Conservation (phyloP, 495 filamentous ascomycete species). For the Parmelia sp. region DNA sequence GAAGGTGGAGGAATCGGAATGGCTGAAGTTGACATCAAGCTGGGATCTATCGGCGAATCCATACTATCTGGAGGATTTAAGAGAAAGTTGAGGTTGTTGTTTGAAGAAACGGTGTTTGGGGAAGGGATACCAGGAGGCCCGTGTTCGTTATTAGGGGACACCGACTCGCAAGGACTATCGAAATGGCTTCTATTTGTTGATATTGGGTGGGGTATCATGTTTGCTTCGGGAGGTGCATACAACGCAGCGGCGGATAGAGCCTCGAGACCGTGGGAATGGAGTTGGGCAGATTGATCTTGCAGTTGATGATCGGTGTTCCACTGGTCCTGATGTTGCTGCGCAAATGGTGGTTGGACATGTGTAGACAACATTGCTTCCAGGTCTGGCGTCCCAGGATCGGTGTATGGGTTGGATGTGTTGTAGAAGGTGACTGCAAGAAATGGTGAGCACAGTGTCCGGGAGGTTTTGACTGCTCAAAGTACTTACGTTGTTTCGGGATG, state of each 20-base stretch:
- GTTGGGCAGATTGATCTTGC: conserved; percentile 23
- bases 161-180: neutral
- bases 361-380: conserved; percentile 33
- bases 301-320: conserved; percentile 30
- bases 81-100: conserved; percentile 50
- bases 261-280: conserved; percentile 48
- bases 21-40: conserved; percentile 31
- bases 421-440: conserved; percentile 52
- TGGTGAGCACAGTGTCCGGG: conserved; percentile 9
- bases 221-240: conserved; percentile 18
- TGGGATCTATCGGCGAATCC: conserved; percentile 44
- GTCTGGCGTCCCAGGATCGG: conserved; percentile 40
- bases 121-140: conserved; percentile 32
- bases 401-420: conserved; percentile 57
- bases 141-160: neutral
- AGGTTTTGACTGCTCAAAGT: neutral
- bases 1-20: neutral
- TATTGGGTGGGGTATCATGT: conserved; percentile 18
- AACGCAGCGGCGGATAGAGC: conserved; percentile 50
- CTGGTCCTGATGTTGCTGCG: conserved; percentile 31
- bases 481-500: conserved; percentile 50
- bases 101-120: conserved; percentile 17
- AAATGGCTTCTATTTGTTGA: neutral
- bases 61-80: conserved; percentile 48
- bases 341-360: conserved; percentile 27